These are phyloP conservation scores for Daldinia vernicosa DNA, from an alignment of 495 filamentous ascomycete genomes.

Conservation along the genomic window DNA sequence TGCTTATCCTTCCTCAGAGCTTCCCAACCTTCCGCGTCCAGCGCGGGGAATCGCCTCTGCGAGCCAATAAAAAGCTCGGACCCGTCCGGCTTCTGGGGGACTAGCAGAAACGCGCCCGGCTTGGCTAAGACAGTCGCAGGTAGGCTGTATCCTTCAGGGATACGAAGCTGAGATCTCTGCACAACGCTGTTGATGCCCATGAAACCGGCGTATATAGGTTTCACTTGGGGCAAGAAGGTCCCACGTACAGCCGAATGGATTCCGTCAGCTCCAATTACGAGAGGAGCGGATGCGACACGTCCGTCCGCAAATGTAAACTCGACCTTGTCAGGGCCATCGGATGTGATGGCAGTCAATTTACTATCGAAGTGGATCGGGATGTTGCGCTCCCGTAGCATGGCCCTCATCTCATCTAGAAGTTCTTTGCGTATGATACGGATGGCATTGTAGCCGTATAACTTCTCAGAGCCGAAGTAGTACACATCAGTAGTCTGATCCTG, in stretches of 20 bases:
- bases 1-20: conserved; percentile 37
- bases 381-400: conserved; percentile 44
- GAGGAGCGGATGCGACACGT: conserved; percentile 30
- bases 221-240: conserved; percentile 21
- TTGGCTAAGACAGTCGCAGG: conserved; percentile 55
- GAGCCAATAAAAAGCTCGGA: conserved; percentile 56
- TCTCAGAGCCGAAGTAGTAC: conserved; percentile 56
- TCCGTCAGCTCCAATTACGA: conserved; percentile 60
- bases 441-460: conserved; percentile 56
- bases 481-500: conserved; percentile 50
- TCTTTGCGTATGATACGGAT: conserved; percentile 59
- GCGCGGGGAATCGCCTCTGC: conserved; percentile 42
- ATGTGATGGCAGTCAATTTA: conserved; percentile 52
- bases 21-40: conserved; percentile 37
- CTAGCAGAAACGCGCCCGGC: conserved; percentile 58
- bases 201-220: conserved; percentile 34
- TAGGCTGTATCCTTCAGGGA: conserved; percentile 46
- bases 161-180: conserved; percentile 39
- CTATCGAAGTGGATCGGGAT: conserved; percentile 54
- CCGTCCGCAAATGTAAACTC: conserved; percentile 56
- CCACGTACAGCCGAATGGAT: conserved; percentile 58
- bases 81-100: conserved; percentile 57
- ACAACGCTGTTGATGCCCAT: conserved; percentile 38
- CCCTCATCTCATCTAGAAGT: conserved; percentile 52
- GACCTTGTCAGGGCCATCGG: conserved; percentile 49